Conservation (phyloP, 2,329 filamentous ascomycete species). For the Iodosphaeria phyllophila region DNA sequence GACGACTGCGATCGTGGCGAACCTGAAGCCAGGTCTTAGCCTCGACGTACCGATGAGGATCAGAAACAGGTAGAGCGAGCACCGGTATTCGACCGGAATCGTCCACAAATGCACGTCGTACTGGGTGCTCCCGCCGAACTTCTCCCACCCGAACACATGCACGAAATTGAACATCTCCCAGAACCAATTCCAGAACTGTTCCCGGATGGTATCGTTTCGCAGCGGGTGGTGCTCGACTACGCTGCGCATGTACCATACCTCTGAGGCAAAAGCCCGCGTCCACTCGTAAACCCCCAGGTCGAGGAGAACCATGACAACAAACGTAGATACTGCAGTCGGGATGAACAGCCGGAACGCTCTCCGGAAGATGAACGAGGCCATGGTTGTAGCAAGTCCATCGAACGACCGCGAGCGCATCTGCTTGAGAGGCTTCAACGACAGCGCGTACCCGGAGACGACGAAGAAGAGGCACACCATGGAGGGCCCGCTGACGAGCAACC, state of each 20-base stretch:
- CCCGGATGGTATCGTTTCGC: conserved; percentile 16
- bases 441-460: conserved; percentile 41
- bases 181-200: conserved; percentile 26
- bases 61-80: conserved; percentile 37
- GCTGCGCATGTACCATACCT: conserved; percentile 24
- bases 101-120: conserved; percentile 45
- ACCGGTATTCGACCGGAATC: conserved; percentile 40
- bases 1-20: conserved; percentile 20
- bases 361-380: conserved; percentile 32
- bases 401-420: conserved; percentile 19
- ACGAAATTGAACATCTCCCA: conserved; percentile 28
- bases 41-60: conserved; percentile 29
- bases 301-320: conserved; percentile 24
- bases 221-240: conserved; percentile 27
- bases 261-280: conserved; percentile 25
- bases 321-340: conserved; percentile 29
- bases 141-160: conserved; percentile 30
- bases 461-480: conserved; percentile 43
- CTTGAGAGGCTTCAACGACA: conserved; percentile 33
- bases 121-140: conserved; percentile 25
- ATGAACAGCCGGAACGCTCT: conserved; percentile 31
- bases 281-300: conserved; percentile 27
- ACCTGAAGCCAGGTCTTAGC: conserved; percentile 21
- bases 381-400: conserved; percentile 21
- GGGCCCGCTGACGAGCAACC: conserved; percentile 34